These are phyloP conservation scores for Penicillium olsonii DNA, from an alignment of 2,329 filamentous ascomycete species.

Conservation along the genomic window DNA sequence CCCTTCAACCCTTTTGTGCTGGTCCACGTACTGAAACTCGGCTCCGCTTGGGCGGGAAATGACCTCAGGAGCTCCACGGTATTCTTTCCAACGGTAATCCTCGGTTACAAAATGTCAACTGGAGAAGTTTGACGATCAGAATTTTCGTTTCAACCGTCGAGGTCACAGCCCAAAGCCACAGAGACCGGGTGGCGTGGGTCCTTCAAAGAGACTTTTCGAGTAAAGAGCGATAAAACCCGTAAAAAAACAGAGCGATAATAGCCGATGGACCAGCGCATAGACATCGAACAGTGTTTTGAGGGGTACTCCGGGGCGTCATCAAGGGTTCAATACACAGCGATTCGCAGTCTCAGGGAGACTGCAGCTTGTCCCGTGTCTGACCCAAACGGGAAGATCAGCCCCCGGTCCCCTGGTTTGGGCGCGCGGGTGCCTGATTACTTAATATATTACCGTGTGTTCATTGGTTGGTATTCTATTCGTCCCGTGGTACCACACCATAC, in stretches of 20 bases:
- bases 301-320: too few relatives aligned
- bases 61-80: neutral
- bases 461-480: slow-evolving; percentile 4
- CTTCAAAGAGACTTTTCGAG: neutral
- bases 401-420: slow-evolving; percentile 7
- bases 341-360: slow-evolving; percentile 1
- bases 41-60: slow-evolving; percentile 5
- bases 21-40: slow-evolving; percentile 1
- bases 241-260: neutral
- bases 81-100: neutral
- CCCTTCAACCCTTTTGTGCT: too few relatives aligned
- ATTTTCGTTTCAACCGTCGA: slow-evolving; percentile 1
- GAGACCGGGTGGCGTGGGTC: slow-evolving; percentile 1
- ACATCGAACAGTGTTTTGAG: neutral
- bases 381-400: slow-evolving; percentile 20
- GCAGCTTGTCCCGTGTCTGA: slow-evolving; percentile 10
- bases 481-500: slow-evolving; percentile 8
- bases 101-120: neutral
- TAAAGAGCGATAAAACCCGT: neutral
- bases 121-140: neutral
- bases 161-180: slow-evolving; percentile 8
- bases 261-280: neutral
- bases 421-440: slow-evolving; percentile 22
- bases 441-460: neutral
- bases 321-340: too few relatives aligned